phyloP scores from a whole-genome alignment of 2,329 filamentous ascomycete genomes.

The Diplodia corticola region DNA sequence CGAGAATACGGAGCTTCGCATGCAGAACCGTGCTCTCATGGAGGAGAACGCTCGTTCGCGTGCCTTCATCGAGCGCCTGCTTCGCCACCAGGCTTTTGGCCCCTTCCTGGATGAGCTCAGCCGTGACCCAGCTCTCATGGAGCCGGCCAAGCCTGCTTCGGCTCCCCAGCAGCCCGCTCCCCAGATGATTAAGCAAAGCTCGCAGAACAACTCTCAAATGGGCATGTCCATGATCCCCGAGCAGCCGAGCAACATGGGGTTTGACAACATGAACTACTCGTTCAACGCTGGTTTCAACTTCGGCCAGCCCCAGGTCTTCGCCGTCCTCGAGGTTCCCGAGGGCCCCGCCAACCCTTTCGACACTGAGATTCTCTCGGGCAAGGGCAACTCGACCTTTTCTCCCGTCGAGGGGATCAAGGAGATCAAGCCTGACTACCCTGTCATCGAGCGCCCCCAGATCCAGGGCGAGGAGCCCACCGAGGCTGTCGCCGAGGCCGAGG shows the following conservation, averaged over 20 bases:
- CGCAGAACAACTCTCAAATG: constrained; percentile 61
- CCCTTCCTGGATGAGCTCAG: constrained; percentile 49
- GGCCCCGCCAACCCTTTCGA: constrained; percentile 61
- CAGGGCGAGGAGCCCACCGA: constrained; percentile 30
- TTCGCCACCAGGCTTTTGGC: constrained; percentile 51
- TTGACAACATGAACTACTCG: constrained; percentile 52
- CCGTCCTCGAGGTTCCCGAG: constrained; percentile 69
- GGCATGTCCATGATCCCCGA: constrained; percentile 84
- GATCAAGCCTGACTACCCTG: constrained; percentile 52
- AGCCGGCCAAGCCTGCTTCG: constrained; percentile 35
- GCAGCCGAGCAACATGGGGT: constrained; percentile 66
- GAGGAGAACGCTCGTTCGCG: constrained; percentile 86
- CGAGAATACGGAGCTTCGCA: constrained; percentile 77
- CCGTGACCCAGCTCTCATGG: constrained; percentile 36
- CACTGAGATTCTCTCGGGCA: constrained; percentile 67
- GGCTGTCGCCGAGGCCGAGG: constrained; percentile 48
- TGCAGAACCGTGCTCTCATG: constrained; percentile 76
- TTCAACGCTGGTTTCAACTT: constrained; percentile 52
- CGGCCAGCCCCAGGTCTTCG: constrained; percentile 68
- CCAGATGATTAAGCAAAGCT: constrained; percentile 50
- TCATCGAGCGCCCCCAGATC: constrained; percentile 46
- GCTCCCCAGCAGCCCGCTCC: constrained; percentile 43
- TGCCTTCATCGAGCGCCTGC: constrained; percentile 76
- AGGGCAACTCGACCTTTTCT: constrained; percentile 50
- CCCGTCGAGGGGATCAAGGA: constrained; percentile 37